Base-by-base conservation (phyloP, 2,329 filamentous ascomycete species). In the Talaromyces sp. region DNA sequence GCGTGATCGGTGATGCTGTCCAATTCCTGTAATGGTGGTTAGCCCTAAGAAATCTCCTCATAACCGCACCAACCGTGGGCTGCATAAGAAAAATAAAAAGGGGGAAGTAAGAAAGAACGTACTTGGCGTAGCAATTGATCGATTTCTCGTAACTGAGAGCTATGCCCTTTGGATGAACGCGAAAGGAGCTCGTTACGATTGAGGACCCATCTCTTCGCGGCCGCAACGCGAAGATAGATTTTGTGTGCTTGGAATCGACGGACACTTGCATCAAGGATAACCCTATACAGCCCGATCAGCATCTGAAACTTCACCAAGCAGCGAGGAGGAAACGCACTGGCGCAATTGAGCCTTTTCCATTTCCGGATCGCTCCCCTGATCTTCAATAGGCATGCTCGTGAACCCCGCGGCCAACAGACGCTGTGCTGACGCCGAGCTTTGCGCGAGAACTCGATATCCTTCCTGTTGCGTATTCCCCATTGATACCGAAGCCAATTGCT, bases 201-300 rank as follows among this genome's bases (percentile, higher is more conserved):
- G 67, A 85, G 84, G 68, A 84, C 79, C 87, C 87, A 89, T 70
- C 86, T 79, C 66, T 84, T 77, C 4, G 83, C 86, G 22, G 86
- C 85, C 2, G 84, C 82, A 15, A 84, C 84, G 68, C 82, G 82
- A 4, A 89, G 79, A 69, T 88, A 88, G 62, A 86, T 82, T 68
- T 84, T 84, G 72, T 89, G 86, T 56, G 85, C 86, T 72, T 84
- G 83, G 75, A 89, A 88, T 3, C 87, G 83, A 58, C 87, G 82
- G 40, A 85, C 81, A 58, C 83, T 83, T 45, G 85, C 83, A 72
- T 89, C 87, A 58, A 84, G 77, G 62, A 89, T 86, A 56, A 89
- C 83, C 58, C 87, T 89, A 45, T 40, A 5, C 5, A 54, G 34
- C 51, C 13, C n/a, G 17, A 36, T 56, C n/a, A 36, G 5, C 22